Evolutionary conservation across 1,139 yeast species (phyloP).

Genomic region (Suhomyces taliae): DNA sequence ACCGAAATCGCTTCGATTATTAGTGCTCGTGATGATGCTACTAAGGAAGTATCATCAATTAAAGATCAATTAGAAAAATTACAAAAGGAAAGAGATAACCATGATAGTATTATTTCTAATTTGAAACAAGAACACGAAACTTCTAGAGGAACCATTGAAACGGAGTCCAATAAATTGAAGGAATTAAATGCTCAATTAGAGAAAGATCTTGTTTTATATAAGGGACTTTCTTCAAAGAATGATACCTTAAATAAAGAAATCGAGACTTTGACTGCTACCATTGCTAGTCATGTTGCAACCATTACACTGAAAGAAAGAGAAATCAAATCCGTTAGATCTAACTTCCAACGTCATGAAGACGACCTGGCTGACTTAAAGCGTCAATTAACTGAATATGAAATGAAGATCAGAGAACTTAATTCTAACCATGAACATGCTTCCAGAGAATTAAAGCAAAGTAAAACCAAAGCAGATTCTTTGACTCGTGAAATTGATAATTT

Average conservation of each 20-base stretch:
- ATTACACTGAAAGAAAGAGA: slow-evolving; percentile 14
- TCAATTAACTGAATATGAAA: slow-evolving; percentile 13
- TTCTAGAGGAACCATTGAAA: slow-evolving; percentile 8
- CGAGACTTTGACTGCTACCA: slow-evolving; percentile 11
- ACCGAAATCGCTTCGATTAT: slow-evolving; percentile 19
- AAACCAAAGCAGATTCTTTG: slow-evolving; percentile 6
- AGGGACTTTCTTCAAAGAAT: slow-evolving; percentile 10
- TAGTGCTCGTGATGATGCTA: slow-evolving; percentile 15
- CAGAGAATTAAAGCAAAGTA: slow-evolving; percentile 11
- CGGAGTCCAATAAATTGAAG: slow-evolving; percentile 17
- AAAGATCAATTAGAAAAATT: slow-evolving; percentile 10
- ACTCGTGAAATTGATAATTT: slow-evolving; percentile 10
- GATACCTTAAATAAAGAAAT: slow-evolving; percentile 13
- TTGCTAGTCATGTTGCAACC: slow-evolving; percentile 12
- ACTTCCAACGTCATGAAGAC: slow-evolving; percentile 14
- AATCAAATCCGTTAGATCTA: slow-evolving; percentile 13
- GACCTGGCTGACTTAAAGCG: slow-evolving; percentile 12
- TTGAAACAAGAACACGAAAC: slow-evolving; percentile 22
- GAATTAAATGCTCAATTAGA: slow-evolving; percentile 11
- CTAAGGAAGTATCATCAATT: slow-evolving; percentile 7
- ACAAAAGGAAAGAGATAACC: slow-evolving; percentile 18
- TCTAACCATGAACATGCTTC: slow-evolving; percentile 12
- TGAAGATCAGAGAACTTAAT: slow-evolving; percentile 11
- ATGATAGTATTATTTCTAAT: slow-evolving; percentile 16
- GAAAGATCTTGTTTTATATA: slow-evolving; percentile 12